Percentiles rank a stretch among this genome's conserved stretches.
Conservation (phyloP, 2,329 filamentous ascomycete species). For the Fusarium hostae region DNA sequence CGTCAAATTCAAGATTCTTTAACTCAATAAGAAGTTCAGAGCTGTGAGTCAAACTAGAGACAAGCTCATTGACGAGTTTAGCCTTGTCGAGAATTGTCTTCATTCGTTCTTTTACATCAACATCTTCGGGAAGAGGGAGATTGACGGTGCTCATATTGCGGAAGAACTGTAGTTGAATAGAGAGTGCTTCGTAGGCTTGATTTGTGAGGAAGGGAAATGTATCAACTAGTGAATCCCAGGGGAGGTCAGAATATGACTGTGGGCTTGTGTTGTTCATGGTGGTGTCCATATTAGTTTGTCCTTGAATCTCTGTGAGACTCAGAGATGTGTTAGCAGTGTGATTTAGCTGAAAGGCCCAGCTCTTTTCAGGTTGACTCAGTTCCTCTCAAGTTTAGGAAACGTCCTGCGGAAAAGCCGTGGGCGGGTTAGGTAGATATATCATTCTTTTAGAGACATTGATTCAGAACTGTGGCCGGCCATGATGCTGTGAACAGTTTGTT, state of each 20-base stretch:
- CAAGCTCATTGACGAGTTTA: background rate
- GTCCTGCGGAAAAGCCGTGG: background rate
- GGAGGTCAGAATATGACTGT: background rate
- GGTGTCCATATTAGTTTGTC: background rate
- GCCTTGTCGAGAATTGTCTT: background rate
- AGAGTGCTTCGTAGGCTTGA: background rate
- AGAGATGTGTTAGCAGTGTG: accelerated
- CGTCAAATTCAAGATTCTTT: no score
- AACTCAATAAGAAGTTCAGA: background rate
- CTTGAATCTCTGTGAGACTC: accelerated
- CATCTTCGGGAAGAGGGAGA: background rate
- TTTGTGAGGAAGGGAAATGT: background rate
- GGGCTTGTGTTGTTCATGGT: background rate
- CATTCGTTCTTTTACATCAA: background rate
- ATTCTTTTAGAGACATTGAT: background rate
- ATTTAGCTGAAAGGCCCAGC: accelerated
- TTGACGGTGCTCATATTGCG: background rate
- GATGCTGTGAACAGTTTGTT: background rate
- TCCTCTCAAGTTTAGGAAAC: background rate
- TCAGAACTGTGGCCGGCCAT: background rate
- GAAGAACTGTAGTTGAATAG: background rate
- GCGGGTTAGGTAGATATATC: background rate
- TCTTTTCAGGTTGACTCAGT: background rate
- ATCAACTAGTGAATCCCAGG: background rate
- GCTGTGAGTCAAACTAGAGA: background rate